Evolutionary conservation across 78 protist genomes (phyloP).

Genomic region (Monosiga brevicollis): DNA sequence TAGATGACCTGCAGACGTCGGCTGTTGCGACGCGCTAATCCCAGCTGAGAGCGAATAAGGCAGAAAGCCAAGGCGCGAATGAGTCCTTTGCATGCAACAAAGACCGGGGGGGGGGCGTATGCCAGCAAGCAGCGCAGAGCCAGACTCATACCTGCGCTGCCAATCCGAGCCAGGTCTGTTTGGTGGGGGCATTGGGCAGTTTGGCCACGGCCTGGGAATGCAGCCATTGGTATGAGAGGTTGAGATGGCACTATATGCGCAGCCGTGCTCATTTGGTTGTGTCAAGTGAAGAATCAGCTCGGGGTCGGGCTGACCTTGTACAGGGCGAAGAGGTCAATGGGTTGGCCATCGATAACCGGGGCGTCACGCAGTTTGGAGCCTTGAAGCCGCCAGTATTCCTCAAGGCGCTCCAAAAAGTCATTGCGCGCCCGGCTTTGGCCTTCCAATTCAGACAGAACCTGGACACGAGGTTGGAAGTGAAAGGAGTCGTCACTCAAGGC

Average conservation of each 20-base stretch:
- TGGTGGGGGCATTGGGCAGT: too few species aligned
- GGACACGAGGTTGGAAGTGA: background rate
- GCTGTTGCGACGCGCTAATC: too few species aligned
- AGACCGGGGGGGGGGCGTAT: too few species aligned
- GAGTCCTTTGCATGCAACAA: too few species aligned
- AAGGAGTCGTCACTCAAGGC: background rate
- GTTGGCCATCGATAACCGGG: background rate
- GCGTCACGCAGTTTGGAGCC: background rate
- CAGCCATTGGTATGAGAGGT: too few species aligned
- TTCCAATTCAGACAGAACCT: background rate
- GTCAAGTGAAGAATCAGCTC: background rate
- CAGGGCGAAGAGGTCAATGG: background rate
- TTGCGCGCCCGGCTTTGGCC: background rate
- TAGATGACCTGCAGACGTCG: too few species aligned
- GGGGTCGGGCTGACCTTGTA: background rate
- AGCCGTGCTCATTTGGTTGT: too few species aligned
- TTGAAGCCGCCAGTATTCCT: background rate
- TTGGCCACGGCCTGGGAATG: too few species aligned
- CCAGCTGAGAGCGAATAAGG: too few species aligned
- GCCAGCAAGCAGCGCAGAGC: background rate
- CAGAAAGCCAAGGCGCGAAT: too few species aligned
- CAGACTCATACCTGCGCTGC: background rate
- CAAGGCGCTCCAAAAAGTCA: background rate
- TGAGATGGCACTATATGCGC: too few species aligned
- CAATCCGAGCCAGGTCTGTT: background rate